A percentile compares a stretch with the other conserved stretches of the same genome.
Evolutionary conservation across 2,329 filamentous ascomycete genomes (phyloP).

Genomic region (Hypoxylon rubiginosum): DNA sequence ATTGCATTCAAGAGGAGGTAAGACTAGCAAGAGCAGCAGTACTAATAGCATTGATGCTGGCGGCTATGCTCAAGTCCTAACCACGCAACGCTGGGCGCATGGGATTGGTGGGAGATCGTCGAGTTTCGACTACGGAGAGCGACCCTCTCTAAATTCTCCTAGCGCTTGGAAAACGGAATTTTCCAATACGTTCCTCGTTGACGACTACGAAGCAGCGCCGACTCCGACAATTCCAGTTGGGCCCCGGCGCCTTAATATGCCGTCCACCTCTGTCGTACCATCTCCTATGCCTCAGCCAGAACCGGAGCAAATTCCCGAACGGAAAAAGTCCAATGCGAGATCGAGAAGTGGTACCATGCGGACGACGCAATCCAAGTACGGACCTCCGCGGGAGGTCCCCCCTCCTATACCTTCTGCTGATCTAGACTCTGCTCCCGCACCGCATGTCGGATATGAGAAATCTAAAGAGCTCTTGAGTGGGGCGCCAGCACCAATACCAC

Average conservation of each 20-base stretch:
- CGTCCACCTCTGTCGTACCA: slow-evolving; percentile 55
- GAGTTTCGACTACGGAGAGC: slow-evolving; percentile 78
- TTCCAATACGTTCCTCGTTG: slow-evolving; percentile 63
- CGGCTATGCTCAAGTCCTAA: slow-evolving; percentile 69
- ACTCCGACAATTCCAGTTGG: slow-evolving; percentile 87
- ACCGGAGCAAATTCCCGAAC: slow-evolving; percentile 51
- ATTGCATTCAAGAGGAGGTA: slow-evolving; percentile 69
- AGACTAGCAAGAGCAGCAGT: slow-evolving; percentile 80
- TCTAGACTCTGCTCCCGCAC: slow-evolving; percentile 67
- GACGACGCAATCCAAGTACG: slow-evolving; percentile 49
- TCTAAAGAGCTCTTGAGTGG: slow-evolving; percentile 64
- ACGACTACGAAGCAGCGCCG: slow-evolving; percentile 84
- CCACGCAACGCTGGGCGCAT: slow-evolving; percentile 71
- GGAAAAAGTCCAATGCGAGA: slow-evolving; percentile 69
- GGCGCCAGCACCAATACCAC: slow-evolving; percentile 58
- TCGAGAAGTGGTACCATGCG: slow-evolving; percentile 57
- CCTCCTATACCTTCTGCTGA: slow-evolving; percentile 52
- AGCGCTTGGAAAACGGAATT: slow-evolving; percentile 63
- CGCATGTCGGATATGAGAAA: slow-evolving; percentile 71
- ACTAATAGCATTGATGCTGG: slow-evolving; percentile 76
- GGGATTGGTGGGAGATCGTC: slow-evolving; percentile 71
- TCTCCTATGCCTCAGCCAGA: slow-evolving; percentile 58
- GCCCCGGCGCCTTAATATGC: slow-evolving; percentile 66
- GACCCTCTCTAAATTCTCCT: slow-evolving; percentile 51
- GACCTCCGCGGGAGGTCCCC: slow-evolving; percentile 45